Conservation (phyloP, 805 yeast species). For the Starmerella bacillaris region DNA sequence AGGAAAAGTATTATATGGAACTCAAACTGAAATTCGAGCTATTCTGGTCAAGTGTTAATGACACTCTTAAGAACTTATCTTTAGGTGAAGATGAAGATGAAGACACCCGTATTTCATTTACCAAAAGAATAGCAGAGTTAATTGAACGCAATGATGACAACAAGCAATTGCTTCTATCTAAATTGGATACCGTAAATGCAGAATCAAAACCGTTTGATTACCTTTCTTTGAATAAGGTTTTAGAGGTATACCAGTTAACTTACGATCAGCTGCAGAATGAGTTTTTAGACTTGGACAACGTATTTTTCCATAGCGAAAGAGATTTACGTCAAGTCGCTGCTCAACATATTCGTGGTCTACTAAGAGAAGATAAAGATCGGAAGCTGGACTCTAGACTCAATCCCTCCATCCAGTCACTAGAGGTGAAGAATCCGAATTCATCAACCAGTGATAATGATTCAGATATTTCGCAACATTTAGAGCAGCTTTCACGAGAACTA, state of each 20-base stretch:
- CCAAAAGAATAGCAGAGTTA: no score
- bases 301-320: constrained; percentile 73
- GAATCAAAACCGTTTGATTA: constrained; percentile 45
- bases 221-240: constrained; percentile 47
- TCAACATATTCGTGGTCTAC: constrained; percentile 59
- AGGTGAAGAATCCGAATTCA: neutral
- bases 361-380: constrained; percentile 19
- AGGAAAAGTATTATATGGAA: constrained; percentile 40
- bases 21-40: constrained; percentile 35
- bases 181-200: constrained; percentile 36
- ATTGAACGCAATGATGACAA: constrained; percentile 38
- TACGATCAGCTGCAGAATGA: constrained; percentile 79
- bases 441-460: neutral
- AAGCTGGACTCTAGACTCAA: no score
- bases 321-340: constrained; percentile 85
- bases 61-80: constrained; percentile 37
- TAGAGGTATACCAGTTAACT: constrained; percentile 56
- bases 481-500: constrained; percentile 66
- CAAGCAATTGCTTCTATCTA: constrained; percentile 27
- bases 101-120: no score
- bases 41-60: constrained; percentile 58
- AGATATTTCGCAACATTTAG: constrained; percentile 36
- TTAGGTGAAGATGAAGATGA: neutral
- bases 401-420: no score
- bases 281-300: constrained; percentile 59